These are phyloP conservation scores for Zygoascus hellenicus DNA, from an alignment of 1,139 yeast species.

Conservation along the genomic window DNA sequence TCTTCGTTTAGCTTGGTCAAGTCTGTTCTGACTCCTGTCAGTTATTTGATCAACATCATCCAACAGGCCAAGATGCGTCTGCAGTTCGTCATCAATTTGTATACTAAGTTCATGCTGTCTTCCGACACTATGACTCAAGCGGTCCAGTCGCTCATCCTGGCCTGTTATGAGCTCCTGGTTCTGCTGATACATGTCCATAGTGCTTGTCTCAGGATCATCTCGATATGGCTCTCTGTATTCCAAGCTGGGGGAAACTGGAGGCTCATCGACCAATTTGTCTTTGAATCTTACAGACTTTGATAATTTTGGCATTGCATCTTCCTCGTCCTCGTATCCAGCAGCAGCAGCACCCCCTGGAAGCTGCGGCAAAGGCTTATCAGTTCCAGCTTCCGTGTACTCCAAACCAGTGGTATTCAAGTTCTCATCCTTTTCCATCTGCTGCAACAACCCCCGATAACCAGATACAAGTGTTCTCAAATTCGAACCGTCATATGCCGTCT, in stretches of 20 bases:
- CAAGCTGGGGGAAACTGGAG: conserved; percentile 18
- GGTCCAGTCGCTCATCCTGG: conserved; percentile 60
- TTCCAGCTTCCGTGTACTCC: background rate
- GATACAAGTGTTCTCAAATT: conserved; percentile 14
- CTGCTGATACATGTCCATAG: conserved; percentile 45
- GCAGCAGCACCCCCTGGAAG: conserved; percentile 2
- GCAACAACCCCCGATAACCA: conserved; percentile 13
- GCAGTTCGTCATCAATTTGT: conserved; percentile 60
- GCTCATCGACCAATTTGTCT: conserved; percentile 30
- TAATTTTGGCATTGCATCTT: conserved; percentile 10
- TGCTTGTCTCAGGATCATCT: conserved; percentile 37
- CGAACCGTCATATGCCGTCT: conserved; percentile 8
- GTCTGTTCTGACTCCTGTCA: conserved; percentile 47
- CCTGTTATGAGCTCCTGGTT: conserved; percentile 58
- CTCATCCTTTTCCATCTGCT: conserved; percentile 13
- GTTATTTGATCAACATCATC: conserved; percentile 67
- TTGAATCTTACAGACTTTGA: conserved; percentile 36
- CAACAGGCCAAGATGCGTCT: conserved; percentile 60
- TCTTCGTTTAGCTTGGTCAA: conserved; percentile 51
- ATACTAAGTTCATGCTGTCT: conserved; percentile 63
- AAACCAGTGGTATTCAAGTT: conserved; percentile 1
- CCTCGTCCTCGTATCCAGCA: too few relatives aligned
- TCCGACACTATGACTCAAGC: conserved; percentile 53
- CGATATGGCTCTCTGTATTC: conserved; percentile 40
- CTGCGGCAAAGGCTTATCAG: background rate